Conservation (phyloP, 352 stramenopile species). For the Globisporangium barbulae region DNA sequence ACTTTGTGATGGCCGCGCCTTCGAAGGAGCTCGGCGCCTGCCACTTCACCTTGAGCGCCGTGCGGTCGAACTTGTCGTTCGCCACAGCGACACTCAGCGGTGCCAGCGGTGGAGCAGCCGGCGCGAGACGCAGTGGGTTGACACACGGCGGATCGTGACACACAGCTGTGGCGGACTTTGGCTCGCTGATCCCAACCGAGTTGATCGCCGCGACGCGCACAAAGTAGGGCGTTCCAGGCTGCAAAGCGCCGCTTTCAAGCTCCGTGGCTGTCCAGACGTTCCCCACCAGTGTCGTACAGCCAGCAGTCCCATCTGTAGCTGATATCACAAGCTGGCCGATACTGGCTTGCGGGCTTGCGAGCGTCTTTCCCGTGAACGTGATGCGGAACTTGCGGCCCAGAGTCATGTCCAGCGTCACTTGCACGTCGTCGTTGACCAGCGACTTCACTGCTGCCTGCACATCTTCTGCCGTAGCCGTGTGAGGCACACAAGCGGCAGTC, state of each 20-base stretch:
- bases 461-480: conserved; percentile 22
- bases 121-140: conserved; percentile 37
- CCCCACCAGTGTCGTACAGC: conserved; percentile 44
- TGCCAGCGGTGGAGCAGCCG: conserved; percentile 65
- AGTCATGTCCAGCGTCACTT: conserved; percentile 52
- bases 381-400: conserved; percentile 72
- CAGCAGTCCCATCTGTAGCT: conserved; percentile 50
- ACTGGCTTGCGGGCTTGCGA: conserved; percentile 16
- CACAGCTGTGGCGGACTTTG: conserved; percentile 34
- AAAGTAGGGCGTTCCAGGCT: conserved; percentile 84
- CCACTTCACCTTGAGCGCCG: conserved; percentile 87
- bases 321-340: conserved; percentile 44
- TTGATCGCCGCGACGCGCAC: conserved; percentile 90
- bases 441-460: conserved; percentile 33
- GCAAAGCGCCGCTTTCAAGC: conserved; percentile 78
- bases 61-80: conserved; percentile 72
- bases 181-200: conserved; percentile 66
- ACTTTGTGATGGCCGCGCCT: conserved; percentile 61
- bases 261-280: conserved; percentile 66
- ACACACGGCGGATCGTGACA: conserved; percentile 54
- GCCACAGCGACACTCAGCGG: conserved; percentile 78
- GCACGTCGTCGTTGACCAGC: conserved; percentile 57
- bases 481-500: conserved; percentile 36
- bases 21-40: conserved; percentile 54
- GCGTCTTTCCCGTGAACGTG: conserved; percentile 84